These are phyloP conservation scores for Cryphonectria naterciae DNA, from an alignment of 2,329 filamentous ascomycete species.

Conservation along the genomic window DNA sequence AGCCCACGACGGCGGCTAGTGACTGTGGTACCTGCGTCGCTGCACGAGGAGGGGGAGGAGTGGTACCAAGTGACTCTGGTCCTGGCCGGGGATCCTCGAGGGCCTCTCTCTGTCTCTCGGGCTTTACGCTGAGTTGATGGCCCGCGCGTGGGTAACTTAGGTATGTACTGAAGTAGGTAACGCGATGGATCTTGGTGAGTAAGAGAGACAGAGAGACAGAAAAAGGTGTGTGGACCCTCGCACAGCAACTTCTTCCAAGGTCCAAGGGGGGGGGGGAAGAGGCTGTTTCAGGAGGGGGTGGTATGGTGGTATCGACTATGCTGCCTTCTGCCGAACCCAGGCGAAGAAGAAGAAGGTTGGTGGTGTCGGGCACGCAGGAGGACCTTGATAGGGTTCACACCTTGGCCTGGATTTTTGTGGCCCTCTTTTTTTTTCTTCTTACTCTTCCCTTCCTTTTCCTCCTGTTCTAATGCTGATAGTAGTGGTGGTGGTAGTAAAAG, in stretches of 20 bases:
- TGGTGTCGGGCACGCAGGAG: conserved; percentile 25
- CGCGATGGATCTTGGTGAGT: conserved; percentile 13
- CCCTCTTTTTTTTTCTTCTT: neutral
- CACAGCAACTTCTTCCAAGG: conserved; percentile 24
- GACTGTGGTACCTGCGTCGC: conserved; percentile 1
- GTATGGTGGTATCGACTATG: conserved; percentile 40
- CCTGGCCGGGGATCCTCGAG: neutral
- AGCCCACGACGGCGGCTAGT: conserved; percentile 13
- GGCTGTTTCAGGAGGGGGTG: conserved; percentile 38
- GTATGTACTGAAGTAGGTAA: neutral
- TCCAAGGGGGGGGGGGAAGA: conserved; percentile 32
- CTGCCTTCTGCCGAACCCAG: conserved; percentile 32
- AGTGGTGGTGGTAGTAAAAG: neutral
- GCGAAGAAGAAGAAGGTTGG: conserved; percentile 29
- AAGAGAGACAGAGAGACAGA: neutral
- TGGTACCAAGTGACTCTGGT: conserved; percentile 11
- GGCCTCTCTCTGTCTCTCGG: neutral
- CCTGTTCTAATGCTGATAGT: neutral
- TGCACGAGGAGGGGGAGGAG: neutral
- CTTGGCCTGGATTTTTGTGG: neutral
- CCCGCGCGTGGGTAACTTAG: neutral
- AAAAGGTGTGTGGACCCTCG: conserved; percentile 25
- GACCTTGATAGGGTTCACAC: conserved; percentile 21
- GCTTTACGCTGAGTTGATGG: neutral
- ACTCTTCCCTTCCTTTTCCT: neutral